Evolutionary conservation across 192 early-diverging fungal genomes (phyloP), one percentile per base, ranked within the genome.

Genomic region (Rhizophagus clarus): DNA sequence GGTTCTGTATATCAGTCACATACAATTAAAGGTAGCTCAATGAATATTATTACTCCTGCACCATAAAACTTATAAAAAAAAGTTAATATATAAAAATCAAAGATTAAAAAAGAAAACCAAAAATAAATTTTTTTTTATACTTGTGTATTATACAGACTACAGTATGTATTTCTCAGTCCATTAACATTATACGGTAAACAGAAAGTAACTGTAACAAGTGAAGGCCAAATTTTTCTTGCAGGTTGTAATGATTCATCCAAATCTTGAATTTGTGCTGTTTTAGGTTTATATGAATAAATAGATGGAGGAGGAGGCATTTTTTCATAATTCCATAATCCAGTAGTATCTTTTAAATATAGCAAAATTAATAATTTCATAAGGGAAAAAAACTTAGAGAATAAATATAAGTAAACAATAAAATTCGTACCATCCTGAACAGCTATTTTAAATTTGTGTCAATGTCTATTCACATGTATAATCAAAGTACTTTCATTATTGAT

Each of bases 391-490:
- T 10, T 10, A 42, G 0, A 42, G 11, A 0, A 11, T 12, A 45
- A 45, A 45, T 12, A 10, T 45, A 2, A 45, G 42, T 45, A 45
- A 45, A 45, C 12, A 45, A 10, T 45, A 45, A 45, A 45, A 15
- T 56, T 51, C 40, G 76, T 86, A 88, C 88, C 89, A 86, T 96
- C 93, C 79, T 96, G 90, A 9, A 86, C 81, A 24, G 95, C 93
- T 79, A 96, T 64, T 74, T 93, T 84, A 83, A 95, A 95, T 67
- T 87, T 88, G 80, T 91, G 88, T 96, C 96, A 98, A 81, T 96
- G 95, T 71, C 95, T 86, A 81, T 96, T 92, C 9, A 96, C 91
- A 77, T 89, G 91, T 86, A 96, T 95, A 68, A 98, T 92, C 79
- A 90, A 17, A 98, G 88, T 62, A 89, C 90, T 40, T 69, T 93